Conservation (phyloP, 768 basidiomycete species). For the Agaricus sinodeliciosus region DNA sequence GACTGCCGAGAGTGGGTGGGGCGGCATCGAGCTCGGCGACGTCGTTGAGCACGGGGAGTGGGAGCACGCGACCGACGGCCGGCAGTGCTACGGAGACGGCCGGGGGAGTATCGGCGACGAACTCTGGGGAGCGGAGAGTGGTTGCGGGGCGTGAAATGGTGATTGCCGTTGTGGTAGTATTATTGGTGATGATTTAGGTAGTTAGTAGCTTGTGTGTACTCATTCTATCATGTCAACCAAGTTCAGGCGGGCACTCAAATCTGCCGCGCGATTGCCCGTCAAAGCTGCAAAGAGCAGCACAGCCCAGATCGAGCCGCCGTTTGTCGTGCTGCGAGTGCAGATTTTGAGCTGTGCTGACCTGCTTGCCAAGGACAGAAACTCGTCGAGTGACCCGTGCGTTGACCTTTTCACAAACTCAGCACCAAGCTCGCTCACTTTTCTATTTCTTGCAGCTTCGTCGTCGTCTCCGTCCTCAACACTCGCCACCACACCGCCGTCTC, state of each 20-base stretch:
- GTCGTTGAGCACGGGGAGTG: not conserved
- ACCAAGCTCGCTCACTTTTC: too few species aligned
- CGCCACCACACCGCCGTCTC: slow-evolving; percentile 68
- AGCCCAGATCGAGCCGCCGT: slow-evolving; percentile 58
- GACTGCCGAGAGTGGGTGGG: slow-evolving; percentile 12
- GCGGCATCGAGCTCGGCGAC: not conserved
- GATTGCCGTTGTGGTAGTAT: not conserved
- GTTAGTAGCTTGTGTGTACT: not conserved
- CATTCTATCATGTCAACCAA: slow-evolving; percentile 21
- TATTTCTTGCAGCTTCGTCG: slow-evolving; percentile 59
- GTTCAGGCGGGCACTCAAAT: slow-evolving; percentile 54
- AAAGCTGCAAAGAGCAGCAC: slow-evolving; percentile 11
- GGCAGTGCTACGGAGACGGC: slow-evolving; percentile 3
- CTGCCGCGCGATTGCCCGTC: slow-evolving; percentile 46
- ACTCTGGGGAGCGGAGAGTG: not conserved
- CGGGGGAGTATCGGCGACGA: not conserved
- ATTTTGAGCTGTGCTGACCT: slow-evolving; percentile 59
- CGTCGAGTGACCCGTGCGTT: slow-evolving; percentile 77
- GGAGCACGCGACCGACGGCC: not conserved
- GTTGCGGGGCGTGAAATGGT: not conserved
- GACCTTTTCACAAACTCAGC: too few species aligned
- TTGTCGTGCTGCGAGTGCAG: slow-evolving; percentile 63
- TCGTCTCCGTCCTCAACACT: slow-evolving; percentile 50
- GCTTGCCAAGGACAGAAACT: slow-evolving; percentile 56
- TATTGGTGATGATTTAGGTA: not conserved